phyloP scores from a whole-genome alignment of 176 grass and related monocot genomes.

The Alopecurus myosuroides region DNA sequence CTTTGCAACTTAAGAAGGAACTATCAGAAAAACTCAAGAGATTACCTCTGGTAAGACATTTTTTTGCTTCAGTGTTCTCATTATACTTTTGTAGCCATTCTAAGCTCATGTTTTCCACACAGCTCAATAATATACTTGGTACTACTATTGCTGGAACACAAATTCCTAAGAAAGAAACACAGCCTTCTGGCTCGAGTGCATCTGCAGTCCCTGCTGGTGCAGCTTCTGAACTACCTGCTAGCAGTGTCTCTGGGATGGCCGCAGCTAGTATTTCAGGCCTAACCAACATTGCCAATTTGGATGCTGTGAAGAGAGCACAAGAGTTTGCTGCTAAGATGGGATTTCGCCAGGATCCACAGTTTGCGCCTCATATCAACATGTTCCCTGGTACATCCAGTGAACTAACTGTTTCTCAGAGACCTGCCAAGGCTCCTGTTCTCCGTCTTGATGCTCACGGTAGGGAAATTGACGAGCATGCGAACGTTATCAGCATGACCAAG shows the following conservation, averaged over 20 bases:
- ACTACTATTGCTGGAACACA: conserved; percentile 30
- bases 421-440: conserved; percentile 74
- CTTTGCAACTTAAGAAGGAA: conserved; percentile 93
- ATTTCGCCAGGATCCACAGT: conserved; percentile 87
- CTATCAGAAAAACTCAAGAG: conserved; percentile 85
- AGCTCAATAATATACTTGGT: conserved; percentile 83
- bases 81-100: conserved; percentile 3
- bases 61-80: no score
- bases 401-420: conserved; percentile 61
- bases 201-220: conserved; percentile 25
- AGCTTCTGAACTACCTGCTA: conserved; percentile 5
- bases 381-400: conserved; percentile 80
- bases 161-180: conserved; percentile 45
- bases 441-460: conserved; percentile 92
- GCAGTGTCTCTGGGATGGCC: conserved; percentile 19
- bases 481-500: conserved; percentile 70
- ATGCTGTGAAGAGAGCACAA: conserved; percentile 89
- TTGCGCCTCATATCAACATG: conserved; percentile 79
- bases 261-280: conserved; percentile 54
- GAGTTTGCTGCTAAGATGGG: conserved; percentile 95
- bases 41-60: conserved; percentile 58
- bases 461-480: conserved; percentile 91
- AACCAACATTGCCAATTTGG: conserved; percentile 69
- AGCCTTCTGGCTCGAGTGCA: conserved; percentile 24
- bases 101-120: conserved; percentile 5